These are phyloP conservation scores for Panus rudis DNA, from an alignment of 768 basidiomycete species.

Conservation along the genomic window DNA sequence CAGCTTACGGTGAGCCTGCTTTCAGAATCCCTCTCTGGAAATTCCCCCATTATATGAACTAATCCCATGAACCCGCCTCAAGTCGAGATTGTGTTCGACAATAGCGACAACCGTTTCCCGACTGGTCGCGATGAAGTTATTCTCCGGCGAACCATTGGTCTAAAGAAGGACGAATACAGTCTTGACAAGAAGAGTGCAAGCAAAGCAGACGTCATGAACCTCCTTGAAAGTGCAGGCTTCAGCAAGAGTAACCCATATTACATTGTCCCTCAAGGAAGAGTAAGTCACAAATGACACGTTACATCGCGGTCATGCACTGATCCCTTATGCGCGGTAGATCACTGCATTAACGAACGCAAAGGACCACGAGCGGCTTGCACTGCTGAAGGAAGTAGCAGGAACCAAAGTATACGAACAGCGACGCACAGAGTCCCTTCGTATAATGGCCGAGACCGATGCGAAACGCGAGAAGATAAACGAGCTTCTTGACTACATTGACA, in stretches of 20 bases:
- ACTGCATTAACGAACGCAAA: slow-evolving; percentile 96
- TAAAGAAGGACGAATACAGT: slow-evolving; percentile 98
- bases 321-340: slow-evolving; percentile 45
- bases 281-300: slow-evolving; percentile 32
- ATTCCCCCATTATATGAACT: slow-evolving; percentile 3
- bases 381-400: slow-evolving; percentile 98
- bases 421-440: slow-evolving; percentile 83
- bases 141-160: slow-evolving; percentile 87
- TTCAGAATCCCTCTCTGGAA: not conserved
- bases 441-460: slow-evolving; percentile 94
- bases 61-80: too few relatives aligned
- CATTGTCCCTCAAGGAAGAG: slow-evolving; percentile 96
- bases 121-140: slow-evolving; percentile 84
- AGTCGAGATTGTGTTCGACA: slow-evolving; percentile 96
- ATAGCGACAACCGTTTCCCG: slow-evolving; percentile 88
- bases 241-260: slow-evolving; percentile 99
- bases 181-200: slow-evolving; percentile 92
- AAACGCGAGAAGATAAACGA: slow-evolving; percentile 91
- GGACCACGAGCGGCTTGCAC: slow-evolving; percentile 84
- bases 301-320: not conserved
- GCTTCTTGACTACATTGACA: slow-evolving; percentile 84
- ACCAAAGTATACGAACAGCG: slow-evolving; percentile 98
- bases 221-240: slow-evolving; percentile 95
- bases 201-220: slow-evolving; percentile 96
- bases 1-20: slow-evolving; percentile 67